Conservation (phyloP, 2,329 filamentous ascomycete species). For the Exophiala mesophila region DNA sequence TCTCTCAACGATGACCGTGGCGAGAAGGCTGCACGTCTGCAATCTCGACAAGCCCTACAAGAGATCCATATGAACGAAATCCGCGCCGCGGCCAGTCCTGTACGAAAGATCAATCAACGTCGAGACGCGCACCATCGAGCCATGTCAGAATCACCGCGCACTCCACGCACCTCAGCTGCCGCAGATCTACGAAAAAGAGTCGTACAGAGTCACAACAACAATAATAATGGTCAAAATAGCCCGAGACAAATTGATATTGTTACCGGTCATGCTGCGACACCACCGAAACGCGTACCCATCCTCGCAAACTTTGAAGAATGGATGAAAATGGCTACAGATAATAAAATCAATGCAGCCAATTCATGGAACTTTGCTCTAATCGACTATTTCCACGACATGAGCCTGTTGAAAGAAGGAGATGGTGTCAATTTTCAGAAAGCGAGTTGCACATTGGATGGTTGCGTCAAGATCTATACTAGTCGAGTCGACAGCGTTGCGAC, state of each 20-base stretch:
- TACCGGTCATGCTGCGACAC: constrained; percentile 17
- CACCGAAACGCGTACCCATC: constrained; percentile 55
- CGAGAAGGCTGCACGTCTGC: constrained; percentile 83
- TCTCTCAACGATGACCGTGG: constrained; percentile 92
- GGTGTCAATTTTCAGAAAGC: constrained; percentile 98
- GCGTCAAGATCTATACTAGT: constrained; percentile 98
- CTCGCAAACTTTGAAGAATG: constrained; percentile 98
- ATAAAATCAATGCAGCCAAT: constrained; percentile 96
- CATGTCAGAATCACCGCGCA: constrained; percentile 51
- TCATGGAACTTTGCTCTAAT: constrained; percentile 99
- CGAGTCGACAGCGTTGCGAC: constrained; percentile 97
- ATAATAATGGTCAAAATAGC: constrained; percentile 11
- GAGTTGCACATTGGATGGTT: constrained; percentile 93
- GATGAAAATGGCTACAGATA: constrained; percentile 99
- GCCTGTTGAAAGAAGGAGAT: constrained; percentile 88
- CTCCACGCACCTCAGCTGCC: constrained; percentile 46
- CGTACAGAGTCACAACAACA: constrained; percentile 3
- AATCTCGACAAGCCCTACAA: constrained; percentile 81
- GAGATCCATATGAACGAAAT: constrained; percentile 90
- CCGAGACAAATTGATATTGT: constrained; percentile 19
- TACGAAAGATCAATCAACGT: constrained; percentile 53
- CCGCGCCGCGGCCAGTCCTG: constrained; percentile 71
- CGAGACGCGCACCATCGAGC: constrained; percentile 49
- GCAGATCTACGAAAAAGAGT: constrained; percentile 17
- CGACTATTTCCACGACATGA: constrained; percentile 99